Evolutionary conservation across 2,329 filamentous ascomycete species (phyloP).

Genomic region (Sphaerulina vaccinii): DNA sequence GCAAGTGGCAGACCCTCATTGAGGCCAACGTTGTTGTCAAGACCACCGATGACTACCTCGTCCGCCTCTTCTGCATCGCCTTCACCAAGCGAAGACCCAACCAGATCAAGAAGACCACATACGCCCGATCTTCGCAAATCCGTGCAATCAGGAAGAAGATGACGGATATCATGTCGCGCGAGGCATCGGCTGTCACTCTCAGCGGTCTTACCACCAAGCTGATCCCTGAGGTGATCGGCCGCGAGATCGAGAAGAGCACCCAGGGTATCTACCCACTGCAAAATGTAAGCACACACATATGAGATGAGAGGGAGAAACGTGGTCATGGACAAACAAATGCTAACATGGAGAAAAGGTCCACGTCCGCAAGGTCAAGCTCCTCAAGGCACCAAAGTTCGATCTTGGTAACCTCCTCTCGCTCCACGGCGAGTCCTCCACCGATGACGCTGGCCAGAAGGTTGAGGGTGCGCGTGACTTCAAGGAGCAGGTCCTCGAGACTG

Average conservation of each 20-base stretch:
- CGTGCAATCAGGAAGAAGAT: conserved; percentile 99
- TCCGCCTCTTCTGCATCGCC: conserved; percentile 97
- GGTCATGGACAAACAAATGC: conserved; percentile 17
- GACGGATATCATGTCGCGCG: conserved; percentile 96
- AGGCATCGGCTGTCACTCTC: conserved; percentile 91
- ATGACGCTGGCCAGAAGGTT: conserved; percentile 95
- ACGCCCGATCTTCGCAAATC: conserved; percentile 95
- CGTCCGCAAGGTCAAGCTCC: conserved; percentile 99
- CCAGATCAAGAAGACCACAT: conserved; percentile 99
- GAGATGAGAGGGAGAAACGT: neutral
- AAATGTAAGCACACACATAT: conserved; percentile 64
- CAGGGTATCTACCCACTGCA: conserved; percentile 99
- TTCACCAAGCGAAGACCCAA: conserved; percentile 99
- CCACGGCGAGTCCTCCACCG: conserved; percentile 93
- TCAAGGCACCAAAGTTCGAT: conserved; percentile 99
- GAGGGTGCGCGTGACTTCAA: conserved; percentile 88
- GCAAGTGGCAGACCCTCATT: conserved; percentile 99
- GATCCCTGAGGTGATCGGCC: conserved; percentile 98
- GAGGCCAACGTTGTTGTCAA: conserved; percentile 99
- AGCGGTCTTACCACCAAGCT: conserved; percentile 97
- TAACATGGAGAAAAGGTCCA: conserved; percentile 69
- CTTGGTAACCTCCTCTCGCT: conserved; percentile 93
- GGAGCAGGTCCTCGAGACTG: conserved; percentile 90
- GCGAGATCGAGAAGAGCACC: conserved; percentile 99
- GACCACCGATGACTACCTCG: conserved; percentile 99